These are phyloP conservation scores for Neocallimastix lanati DNA, from an alignment of 192 early-diverging fungal genomes.

Conservation along the genomic window DNA sequence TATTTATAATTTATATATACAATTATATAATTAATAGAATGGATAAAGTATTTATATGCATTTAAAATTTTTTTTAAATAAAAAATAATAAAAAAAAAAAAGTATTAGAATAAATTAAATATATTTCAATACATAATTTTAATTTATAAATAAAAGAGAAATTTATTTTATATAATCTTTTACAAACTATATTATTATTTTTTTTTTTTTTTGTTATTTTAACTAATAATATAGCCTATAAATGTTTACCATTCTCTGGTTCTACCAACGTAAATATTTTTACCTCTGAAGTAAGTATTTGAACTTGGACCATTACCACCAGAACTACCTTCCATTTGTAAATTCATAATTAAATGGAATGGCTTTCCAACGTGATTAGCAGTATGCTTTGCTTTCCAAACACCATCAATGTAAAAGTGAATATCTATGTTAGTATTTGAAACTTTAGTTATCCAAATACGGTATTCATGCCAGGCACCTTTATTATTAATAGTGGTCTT, in stretches of 20 bases:
- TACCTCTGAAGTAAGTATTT: background rate
- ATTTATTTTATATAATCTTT: too few relatives aligned
- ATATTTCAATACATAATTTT: too few relatives aligned
- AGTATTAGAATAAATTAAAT: too few relatives aligned
- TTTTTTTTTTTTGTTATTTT: too few relatives aligned
- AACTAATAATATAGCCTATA: too few relatives aligned
- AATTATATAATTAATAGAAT: too few relatives aligned
- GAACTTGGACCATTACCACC: background rate
- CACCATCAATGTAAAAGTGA: background rate
- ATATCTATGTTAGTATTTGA: background rate
- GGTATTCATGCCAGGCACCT: background rate
- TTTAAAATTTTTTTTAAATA: too few relatives aligned
- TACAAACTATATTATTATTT: too few relatives aligned
- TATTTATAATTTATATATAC: too few relatives aligned
- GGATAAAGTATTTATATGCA: too few relatives aligned
- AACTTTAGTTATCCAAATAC: background rate
- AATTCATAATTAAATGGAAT: background rate
- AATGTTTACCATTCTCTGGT: background rate
- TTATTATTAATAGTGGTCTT: background rate
- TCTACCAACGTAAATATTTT: background rate
- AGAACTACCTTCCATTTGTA: background rate
- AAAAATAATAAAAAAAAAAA: too few relatives aligned
- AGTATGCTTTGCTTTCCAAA: background rate
- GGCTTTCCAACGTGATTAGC: background rate
- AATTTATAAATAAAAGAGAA: too few relatives aligned